Evolutionary conservation across 495 filamentous ascomycete genomes (phyloP), one percentile per base, ranked within the genome.

Genomic region (Penicillium pulvis): DNA sequence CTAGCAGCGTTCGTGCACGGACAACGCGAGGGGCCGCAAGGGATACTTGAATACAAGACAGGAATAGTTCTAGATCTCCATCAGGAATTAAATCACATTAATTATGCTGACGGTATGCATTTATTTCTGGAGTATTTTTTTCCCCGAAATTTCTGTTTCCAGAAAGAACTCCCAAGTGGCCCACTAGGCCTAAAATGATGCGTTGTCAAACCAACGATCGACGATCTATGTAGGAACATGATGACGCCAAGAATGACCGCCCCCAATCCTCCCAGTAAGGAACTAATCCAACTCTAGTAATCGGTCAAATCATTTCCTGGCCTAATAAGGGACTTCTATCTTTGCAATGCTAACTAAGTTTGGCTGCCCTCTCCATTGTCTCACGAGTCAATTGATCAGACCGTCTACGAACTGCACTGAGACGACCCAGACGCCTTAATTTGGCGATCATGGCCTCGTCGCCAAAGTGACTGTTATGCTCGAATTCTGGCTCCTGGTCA

Each of bases 401-500:
- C 6, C 60, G 23, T 35, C 56, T 64, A 61, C 73, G 80, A 62
- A 75, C 81, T 63, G 83, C 61, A 81, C 82, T 50, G 60, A 95
- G 67, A 62, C 81, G 69, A 16, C 92, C 90, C 64, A 85, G 71
- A 56, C 75, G 75, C 53, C 84, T 64, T 65, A 94, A 67, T 42
- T 74, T 68, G 55, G 72, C 75, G 63, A 97, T 91, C 68, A 93
- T 81, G 14, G 73, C 75, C 75, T 96, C 91, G 67, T 96, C 92
- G 0, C 92, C 92, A 64, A 88, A 85, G 66, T 90, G 81, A n/a
- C 71, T 72, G 65, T 92, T 91, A 64, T 92, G 87, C 69, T 87
- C 89, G 75, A 95, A 96, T 71, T 92, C 89, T 36, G 93, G 92
- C 63, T 90, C 84, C 72, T 85, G 76, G 3, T 71, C 86, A 71